Evolutionary conservation across 2,329 filamentous ascomycete genomes (phyloP), one percentile per base, ranked within the genome.

Genomic region (Fusarium palustre): DNA sequence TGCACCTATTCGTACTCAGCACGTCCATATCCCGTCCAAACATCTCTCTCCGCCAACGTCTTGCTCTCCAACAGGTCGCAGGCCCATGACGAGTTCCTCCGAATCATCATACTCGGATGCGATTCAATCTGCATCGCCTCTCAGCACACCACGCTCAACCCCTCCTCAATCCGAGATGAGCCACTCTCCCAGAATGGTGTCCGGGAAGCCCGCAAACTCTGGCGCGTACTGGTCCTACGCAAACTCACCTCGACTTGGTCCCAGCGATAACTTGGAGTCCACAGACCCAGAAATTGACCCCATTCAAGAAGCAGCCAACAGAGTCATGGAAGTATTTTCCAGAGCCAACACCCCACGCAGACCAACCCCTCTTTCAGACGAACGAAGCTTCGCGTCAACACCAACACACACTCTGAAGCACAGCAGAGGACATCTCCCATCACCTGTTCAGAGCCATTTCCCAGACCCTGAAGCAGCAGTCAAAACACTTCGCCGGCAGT

Each of bases 61-160:
- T 20, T 48, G 43, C 16, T 60, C 64, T 2, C 57, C 61, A 16
- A 53, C n/a, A 5, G 36, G 46, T 3, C 61, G 68, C 45, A 60
- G 67, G 47, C 66, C 71, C n/a, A 63, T 61, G 4, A 73, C 70
- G 5, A 78, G 78, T 57, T 79, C 78, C 3, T 79, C 79, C 2
- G 79, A 81, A 1, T 79, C 79, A 10, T 80, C 80, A 6, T 78
- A 77, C 52, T 80, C 78, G 1, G 81, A 82, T 6, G 79, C 78
- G 7, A 74, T 79, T 15, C 79, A 77, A 20, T 79, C 80, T 8
- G 57, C 76, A 0, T 79, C 79, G 2, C 69, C 70, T 10, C 73
- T 77, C 20, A 80, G 79, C 55, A 83, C 81, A 7, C 81, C 81
- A 1, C 76, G 80, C 55, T 80, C 78, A 0, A 81, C 81, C 1